A percentile compares a stretch with the other conserved stretches of the same genome.
These are phyloP conservation scores for Gossypioides kirkii DNA, from an alignment of 345 rosid genomes.

Conservation along the genomic window DNA sequence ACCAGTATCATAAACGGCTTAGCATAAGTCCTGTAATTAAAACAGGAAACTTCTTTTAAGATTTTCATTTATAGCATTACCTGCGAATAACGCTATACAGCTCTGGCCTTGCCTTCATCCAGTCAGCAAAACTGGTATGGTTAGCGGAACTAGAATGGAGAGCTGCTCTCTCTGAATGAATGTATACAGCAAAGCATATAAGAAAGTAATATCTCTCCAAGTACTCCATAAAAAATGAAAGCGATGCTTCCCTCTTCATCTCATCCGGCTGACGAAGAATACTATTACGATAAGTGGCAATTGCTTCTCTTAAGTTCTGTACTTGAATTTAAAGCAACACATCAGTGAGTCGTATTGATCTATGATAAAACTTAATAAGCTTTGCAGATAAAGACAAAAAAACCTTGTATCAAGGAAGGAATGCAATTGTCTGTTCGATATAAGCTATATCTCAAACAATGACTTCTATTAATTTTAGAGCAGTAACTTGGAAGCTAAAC, in stretches of 20 bases:
- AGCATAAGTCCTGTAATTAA: background rate
- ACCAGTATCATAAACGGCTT: background rate
- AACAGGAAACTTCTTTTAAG: background rate
- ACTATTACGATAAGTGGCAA: constrained; percentile 82
- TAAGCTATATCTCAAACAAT: background rate
- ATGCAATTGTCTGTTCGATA: background rate
- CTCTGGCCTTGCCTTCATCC: constrained; percentile 99
- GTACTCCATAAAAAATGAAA: constrained; percentile 93
- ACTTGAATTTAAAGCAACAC: constrained; percentile 23
- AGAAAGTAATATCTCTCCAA: constrained; percentile 98
- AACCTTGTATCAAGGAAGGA: background rate
- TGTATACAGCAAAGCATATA: constrained; percentile 92
- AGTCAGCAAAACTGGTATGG: constrained; percentile 85
- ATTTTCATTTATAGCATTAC: constrained; percentile 34
- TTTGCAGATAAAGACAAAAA: background rate
- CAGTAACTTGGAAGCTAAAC: constrained; percentile 12
- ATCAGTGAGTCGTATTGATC: background rate
- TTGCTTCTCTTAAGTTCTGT: constrained; percentile 97
- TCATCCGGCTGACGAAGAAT: constrained; percentile 95
- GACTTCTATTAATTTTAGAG: background rate
- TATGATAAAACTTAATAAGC: constrained; percentile 1
- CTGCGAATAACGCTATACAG: constrained; percentile 92
- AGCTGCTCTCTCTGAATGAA: constrained; percentile 86
- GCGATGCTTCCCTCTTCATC: constrained; percentile 94
- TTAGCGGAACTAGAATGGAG: constrained; percentile 67